These are phyloP conservation scores for Debaryomyces sp. DNA, from an alignment of 1,139 yeast genomes.

Conservation along the genomic window DNA sequence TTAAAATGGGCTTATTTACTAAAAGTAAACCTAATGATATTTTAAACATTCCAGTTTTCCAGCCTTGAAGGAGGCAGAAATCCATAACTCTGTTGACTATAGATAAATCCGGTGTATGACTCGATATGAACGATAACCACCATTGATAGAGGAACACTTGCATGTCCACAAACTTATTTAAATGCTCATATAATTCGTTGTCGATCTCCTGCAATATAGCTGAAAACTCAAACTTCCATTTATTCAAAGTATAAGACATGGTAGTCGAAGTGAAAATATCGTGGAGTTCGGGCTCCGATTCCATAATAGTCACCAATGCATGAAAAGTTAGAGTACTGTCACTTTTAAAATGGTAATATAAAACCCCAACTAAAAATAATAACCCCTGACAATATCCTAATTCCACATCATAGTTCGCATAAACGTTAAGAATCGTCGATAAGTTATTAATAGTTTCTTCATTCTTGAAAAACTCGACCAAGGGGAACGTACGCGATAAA, in stretches of 20 bases:
- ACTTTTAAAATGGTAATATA: constrained; percentile 53
- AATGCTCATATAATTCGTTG: constrained; percentile 48
- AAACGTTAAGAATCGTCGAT: constrained; percentile 64
- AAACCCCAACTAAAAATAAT: constrained; percentile 65
- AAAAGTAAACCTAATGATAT: constrained; percentile 59
- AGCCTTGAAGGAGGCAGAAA: constrained; percentile 62
- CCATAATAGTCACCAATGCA: constrained; percentile 62
- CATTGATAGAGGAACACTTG: constrained; percentile 60
- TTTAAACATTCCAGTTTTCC: constrained; percentile 63
- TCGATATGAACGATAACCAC: constrained; percentile 68
- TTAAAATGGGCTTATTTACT: constrained; percentile 53
- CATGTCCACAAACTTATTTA: constrained; percentile 42
- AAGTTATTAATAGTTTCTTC: constrained; percentile 47
- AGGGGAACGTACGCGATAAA: constrained; percentile 65
- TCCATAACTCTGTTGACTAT: constrained; percentile 57
- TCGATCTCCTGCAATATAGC: constrained; percentile 43
- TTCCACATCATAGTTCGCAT: constrained; percentile 67
- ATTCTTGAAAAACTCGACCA: constrained; percentile 51
- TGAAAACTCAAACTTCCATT: constrained; percentile 58
- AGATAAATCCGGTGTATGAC: constrained; percentile 58
- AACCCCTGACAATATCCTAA: constrained; percentile 76
- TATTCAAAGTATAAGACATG: constrained; percentile 58
- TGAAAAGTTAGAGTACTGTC: constrained; percentile 53
- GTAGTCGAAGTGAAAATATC: constrained; percentile 57
- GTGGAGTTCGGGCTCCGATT: constrained; percentile 58